phyloP scores from a whole-genome alignment of 208 protist species.

The Trypanosoma cruzi region DNA sequence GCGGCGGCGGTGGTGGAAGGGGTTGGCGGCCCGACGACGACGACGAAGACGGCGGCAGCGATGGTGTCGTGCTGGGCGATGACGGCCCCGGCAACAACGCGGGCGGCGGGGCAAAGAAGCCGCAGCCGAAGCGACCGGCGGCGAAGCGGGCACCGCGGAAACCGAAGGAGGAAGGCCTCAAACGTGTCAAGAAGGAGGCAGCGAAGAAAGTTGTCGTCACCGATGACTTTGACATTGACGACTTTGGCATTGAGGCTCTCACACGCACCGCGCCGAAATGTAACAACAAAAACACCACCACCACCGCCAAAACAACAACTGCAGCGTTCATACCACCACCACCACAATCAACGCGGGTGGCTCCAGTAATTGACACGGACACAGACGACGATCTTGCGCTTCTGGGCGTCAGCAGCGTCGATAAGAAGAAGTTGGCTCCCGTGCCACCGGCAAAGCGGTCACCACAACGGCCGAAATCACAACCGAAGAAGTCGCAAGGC shows the following conservation, averaged over 20 bases:
- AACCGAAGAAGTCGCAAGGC: not conserved
- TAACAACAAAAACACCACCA: constrained; percentile 4
- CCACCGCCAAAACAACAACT: not conserved
- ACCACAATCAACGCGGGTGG: constrained; percentile 1
- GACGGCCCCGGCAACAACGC: constrained; percentile 20
- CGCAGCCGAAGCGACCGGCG: constrained; percentile 18
- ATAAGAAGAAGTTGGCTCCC: not conserved
- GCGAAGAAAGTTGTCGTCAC: constrained; percentile 19
- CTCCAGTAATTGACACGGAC: constrained; percentile 23
- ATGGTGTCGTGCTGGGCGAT: constrained; percentile 23
- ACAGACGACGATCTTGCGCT: constrained; percentile 37
- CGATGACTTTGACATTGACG: constrained; percentile 71
- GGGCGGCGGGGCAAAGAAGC: constrained; percentile 14
- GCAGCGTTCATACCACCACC: constrained; percentile 34
- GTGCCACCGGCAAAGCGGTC: constrained; percentile 12
- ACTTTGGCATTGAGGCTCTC: constrained; percentile 82
- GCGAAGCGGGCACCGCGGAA: constrained; percentile 17
- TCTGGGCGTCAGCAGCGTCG: constrained; percentile 15
- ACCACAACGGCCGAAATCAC: not conserved
- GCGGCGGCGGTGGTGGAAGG: constrained; percentile 27
- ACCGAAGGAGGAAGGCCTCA: not conserved
- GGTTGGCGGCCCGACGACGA: constrained; percentile 35
- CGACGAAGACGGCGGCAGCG: constrained; percentile 13
- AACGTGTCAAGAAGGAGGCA: constrained; percentile 33
- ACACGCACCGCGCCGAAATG: not conserved